Evolutionary conservation across 768 basidiomycete species (phyloP), one percentile per base, ranked within the genome.

Genomic region (Leccinum longicurvipes): DNA sequence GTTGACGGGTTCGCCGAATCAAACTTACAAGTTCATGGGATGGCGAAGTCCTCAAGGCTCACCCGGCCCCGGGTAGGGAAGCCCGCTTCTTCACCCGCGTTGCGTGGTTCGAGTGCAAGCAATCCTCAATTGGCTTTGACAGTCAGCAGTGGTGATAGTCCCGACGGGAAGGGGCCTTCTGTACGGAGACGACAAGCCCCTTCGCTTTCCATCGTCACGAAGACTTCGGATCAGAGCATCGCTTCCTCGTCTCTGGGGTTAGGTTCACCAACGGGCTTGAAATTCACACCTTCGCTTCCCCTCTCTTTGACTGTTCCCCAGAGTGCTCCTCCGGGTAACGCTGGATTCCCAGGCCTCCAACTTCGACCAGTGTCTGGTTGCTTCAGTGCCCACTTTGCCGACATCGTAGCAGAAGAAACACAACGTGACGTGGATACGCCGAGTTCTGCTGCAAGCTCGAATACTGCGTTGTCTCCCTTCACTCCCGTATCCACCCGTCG

Each of bases 281-380:
- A 48, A 32, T 67, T 58, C 10, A 49, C 62, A 10, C 51, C 55
- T 47, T 42, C 56, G 6, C 28, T 47, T 27, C 36, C 55, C 42
- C 44, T 57, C 52, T 54, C 65, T 8, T 64, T 66, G 14, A 49
- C 50, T 41, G 56, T 67, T 34, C 77, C 85, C 1, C 80, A 79
- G 60, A 89, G 85, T 62, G 88, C 88, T 25, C 89, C 89, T 2
- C 77, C 88, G 21, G 75, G 79, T 45, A 76, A 82, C 9, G 72
- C 78, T 1, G 81, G 83, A 50, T 92, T 91, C 63, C 78, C 85
- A 11, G 74, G 80, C 3, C 77, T 93, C 47, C 84, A 82, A 62
- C 72, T 93, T 50, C 81, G 91, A 15, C 90, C 90, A 3, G 76
- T 91, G 17, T 92, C 91, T 21, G 83, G 84, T 1, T 74, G 86